Base-by-base conservation (phyloP, 1,139 yeast genomes). In the Magnusiomyces tetraspermus region DNA sequence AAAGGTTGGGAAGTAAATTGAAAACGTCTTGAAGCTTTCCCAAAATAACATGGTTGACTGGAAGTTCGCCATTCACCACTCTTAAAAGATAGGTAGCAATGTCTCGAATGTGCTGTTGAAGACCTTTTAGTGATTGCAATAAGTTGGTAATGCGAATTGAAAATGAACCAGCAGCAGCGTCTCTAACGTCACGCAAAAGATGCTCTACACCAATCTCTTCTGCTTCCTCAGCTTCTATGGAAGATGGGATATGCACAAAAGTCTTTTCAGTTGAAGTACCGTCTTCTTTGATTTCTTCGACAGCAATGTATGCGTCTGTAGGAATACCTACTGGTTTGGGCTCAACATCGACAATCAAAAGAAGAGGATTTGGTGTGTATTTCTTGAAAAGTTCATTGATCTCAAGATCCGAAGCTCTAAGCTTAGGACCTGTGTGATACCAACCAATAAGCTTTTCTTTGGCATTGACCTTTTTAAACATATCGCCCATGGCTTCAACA, bases 181-280 rank as follows among this genome's bases (percentile, higher is more conserved):
- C 97, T 63, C 97, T 81, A 41, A 89, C 88, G 64, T 94, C 98
- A 64, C 97, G 82, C 59, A 94, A 73, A 57, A 94, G 72, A 66
- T 94, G 99, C 67, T 94, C 99, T 10, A 94, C 99, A 58, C 98
- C 98, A 61, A 94, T 94, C 70, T 94, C 99, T 71, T 94, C 98
- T 2, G 98, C 98, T 68, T 94, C 98, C 67, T 94, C 98, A 2
- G 99, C 99, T 66, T 88, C 95, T 59, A 94, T 89, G 33, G 81
- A 76, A 15, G 96, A 86, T 15, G 97, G 96, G 41, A 90, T 83
- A 69, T 94, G 98, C 42, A 88, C 81, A 72, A 92, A 92, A 1
- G 97, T 90, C 70, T 83, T 83, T 65, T 89, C 96, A 2, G 96
- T 87, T 2, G 92, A 82, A 1, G 96, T 80, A n/a, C 98, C 98